Base-by-base conservation (phyloP, 495 filamentous ascomycete species). In the Filosporella fistucella region DNA sequence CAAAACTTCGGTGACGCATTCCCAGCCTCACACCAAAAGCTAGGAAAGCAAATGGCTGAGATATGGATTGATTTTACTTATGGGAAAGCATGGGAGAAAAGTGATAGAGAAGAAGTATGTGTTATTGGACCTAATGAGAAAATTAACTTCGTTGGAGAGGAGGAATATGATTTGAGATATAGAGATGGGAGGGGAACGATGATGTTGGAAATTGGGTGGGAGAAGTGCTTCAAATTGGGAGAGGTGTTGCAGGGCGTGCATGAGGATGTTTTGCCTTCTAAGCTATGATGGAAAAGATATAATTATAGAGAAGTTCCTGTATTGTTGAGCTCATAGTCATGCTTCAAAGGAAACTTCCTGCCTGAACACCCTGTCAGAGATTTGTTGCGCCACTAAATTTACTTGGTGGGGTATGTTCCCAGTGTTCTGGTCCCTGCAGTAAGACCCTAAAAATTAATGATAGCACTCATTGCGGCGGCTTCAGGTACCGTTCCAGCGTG, bases 221-320 rank as follows among this genome's bases (percentile, higher is more conserved):
- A 54, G 33, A 48, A 39, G 23, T 42, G 37, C 14, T 48, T 49
- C n/a, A 29, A 44, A 17, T 20, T 54, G n/a, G 51, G 45, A 23
- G 51, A 54, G 36, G 6, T 44, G 12, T 14, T 54, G 12, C 51
- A 48, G 16, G 45, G 45, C 3, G 32, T 5, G n/a, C 13, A n/a
- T 13, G 32, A 35, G 32, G 32, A 35, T 13, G 28, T 8, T 30
- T 30, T 30, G n/a, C 8, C 28, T 30, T 30, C 28, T n/a, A 30
- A 30, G 28, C 28, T 30, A 30, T 30, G n/a, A 30, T n/a, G n/a
- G n/a, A n/a, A n/a, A n/a, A n/a, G n/a, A n/a, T n/a, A n/a, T n/a
- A n/a, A n/a, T n/a, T n/a, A n/a, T n/a, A n/a, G n/a, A n/a, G n/a
- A n/a, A n/a, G n/a, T n/a, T n/a, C n/a, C n/a, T n/a, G n/a, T n/a